Base-by-base conservation (phyloP, 768 basidiomycete species). In the Jaapia argillacea region DNA sequence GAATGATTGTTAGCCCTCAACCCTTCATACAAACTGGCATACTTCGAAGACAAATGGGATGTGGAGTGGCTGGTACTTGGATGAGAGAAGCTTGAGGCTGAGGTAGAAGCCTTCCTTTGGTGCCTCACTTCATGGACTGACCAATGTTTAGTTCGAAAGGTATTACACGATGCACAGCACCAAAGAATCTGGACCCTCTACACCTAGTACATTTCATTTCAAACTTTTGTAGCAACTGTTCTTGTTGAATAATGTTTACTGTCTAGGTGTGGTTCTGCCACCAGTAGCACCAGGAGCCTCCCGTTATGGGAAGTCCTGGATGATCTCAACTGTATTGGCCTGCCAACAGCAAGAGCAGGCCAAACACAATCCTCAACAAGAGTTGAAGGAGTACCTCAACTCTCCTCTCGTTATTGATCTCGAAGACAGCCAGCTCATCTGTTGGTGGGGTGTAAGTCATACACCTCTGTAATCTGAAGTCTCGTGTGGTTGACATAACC, bases 391-490 rank as follows among this genome's bases (percentile, higher is more conserved):
- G 2, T 52, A 52, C 40, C 44, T 52, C 5, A 20, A 14, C n/a
- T 18, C 13, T 14, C 47, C 47, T 6, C 48, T 53, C 16, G n/a
- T n/a, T n/a, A n/a, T n/a, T n/a, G n/a, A n/a, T n/a, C 45, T 50
- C 26, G 14, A 48, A 12, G 25, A 40, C n/a, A 24, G 38, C 5
- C 33, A 55, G 40, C 24, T 52, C n/a, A 40, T 56, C 12, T 7
- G 6, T 12, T 56, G 54, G 54, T 56, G 54, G 51, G 54, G 54
- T 10, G 54, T 54, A 28, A 40, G 47, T 54, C 14, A 22, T 20
- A 23, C 39, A n/a, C 18, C 16, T 16, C 16, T 21, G 16, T 35
- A 24, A 21, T 10, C 14, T 10, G 14, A 18, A 18, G 14, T 10
- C 35, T 31, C n/a, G 24, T 24, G n/a, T n/a, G n/a, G 16, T 45